Evolutionary conservation across 805 yeast species (phyloP), one percentile per base, ranked within the genome.

Genomic region (Starmerella tilneyi): DNA sequence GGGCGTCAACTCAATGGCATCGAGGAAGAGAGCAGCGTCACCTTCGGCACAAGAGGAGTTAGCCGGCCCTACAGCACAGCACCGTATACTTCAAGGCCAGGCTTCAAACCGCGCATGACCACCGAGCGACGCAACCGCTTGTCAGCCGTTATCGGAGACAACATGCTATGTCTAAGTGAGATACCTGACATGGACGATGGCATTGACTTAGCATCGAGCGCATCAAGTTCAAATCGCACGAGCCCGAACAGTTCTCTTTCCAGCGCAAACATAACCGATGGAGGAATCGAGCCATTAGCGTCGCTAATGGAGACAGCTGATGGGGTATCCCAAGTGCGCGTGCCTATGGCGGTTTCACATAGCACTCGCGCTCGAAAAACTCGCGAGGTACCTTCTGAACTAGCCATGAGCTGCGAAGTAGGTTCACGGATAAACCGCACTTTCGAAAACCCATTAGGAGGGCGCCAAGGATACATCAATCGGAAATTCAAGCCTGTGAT

Each of bases 71-170:
- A n/a, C n/a, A n/a, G n/a, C n/a, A n/a, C n/a, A n/a, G n/a, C n/a
- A n/a, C n/a, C n/a, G 9, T 33, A 20, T 20, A 24, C 36, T 13
- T 33, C 36, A 15, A 15, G 36, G 16, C 36, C 21, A 15, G 40
- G 21, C 30, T 36, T 36, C n/a, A 15, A 23, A n/a, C 16, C 23
- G n/a, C 40, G 30, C 9, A 24, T 36, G 30, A 36, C 40, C 9
- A 15, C 31, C 12, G 5, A 26, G 19, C 20, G 21, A 17, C 32
- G 41, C 17, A 44, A 48, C 24, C 46, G 52, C 13, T 43, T 39
- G n/a, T 45, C 49, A 9, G 46, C 52, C 19, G 36, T 48, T 16
- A 48, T 48, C 12, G 52, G 52, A 9, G 44, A 46, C 33, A 35
- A 42, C 23, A 21, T 46, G 29, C 39, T 43, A 22, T 36, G 24